phyloP scores from a whole-genome alignment of 2,329 filamentous ascomycete genomes.

The Juglanconis oblonga region DNA sequence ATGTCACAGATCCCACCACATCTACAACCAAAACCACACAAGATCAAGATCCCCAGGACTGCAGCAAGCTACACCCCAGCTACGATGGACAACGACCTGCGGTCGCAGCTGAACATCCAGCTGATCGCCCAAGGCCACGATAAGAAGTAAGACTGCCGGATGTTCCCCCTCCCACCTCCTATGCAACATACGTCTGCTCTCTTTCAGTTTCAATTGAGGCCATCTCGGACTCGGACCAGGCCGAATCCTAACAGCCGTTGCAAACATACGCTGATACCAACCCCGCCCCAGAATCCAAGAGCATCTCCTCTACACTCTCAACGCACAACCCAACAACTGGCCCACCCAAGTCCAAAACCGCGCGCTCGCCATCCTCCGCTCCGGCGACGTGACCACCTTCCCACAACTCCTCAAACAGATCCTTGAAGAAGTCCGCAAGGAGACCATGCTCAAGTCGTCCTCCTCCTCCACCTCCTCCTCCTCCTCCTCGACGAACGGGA shows the following conservation, averaged over 20 bases:
- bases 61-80: constrained; percentile 59
- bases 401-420: constrained; percentile 59
- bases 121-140: constrained; percentile 59
- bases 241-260: background rate
- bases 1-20: constrained; percentile 19
- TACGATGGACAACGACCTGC: constrained; percentile 59
- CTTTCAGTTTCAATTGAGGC: no score
- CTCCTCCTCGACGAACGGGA: constrained; percentile 21
- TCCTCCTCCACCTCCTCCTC: constrained; percentile 22
- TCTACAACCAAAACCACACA: constrained; percentile 40
- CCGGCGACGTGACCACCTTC: constrained; percentile 57
- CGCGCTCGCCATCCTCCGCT: constrained; percentile 58
- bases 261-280: constrained; percentile 11
- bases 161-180: background rate
- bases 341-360: constrained; percentile 58
- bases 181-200: background rate
- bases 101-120: constrained; percentile 60
- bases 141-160: constrained; percentile 43
- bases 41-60: constrained; percentile 58
- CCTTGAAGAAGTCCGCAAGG: constrained; percentile 58
- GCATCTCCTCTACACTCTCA: constrained; percentile 58
- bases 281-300: constrained; percentile 56
- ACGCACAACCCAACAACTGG: constrained; percentile 61
- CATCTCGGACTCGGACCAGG: background rate
- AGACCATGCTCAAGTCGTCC: constrained; percentile 34